Conservation (phyloP, 1,284 basidiomycete species). For the Microbotryum saponariae region DNA sequence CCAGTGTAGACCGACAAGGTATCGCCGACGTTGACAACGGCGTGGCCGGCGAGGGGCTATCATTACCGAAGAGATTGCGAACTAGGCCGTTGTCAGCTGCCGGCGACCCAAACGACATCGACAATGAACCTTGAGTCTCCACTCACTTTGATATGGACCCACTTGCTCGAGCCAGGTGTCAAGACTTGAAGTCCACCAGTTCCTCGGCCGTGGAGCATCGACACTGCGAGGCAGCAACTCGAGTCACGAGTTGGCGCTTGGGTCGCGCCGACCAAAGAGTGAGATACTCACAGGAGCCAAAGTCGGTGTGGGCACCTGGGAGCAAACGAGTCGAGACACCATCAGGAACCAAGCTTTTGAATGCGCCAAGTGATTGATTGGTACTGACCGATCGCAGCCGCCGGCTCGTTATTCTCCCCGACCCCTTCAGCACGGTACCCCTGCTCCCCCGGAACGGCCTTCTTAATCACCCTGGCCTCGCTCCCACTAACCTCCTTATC, state of each 20-base stretch:
- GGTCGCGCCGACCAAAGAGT: too few relatives aligned
- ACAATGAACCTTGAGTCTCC: too few relatives aligned
- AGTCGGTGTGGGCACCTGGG: conserved; percentile 44
- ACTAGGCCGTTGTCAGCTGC: too few relatives aligned
- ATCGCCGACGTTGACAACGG: conserved; percentile 36
- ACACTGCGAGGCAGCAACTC: conserved; percentile 7
- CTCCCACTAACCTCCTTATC: conserved; percentile 21
- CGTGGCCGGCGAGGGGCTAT: conserved; percentile 29
- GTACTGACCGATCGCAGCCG: conserved; percentile 25
- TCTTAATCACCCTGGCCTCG: conserved; percentile 22
- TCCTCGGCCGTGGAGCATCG: conserved; percentile 31
- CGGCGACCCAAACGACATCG: too few relatives aligned
- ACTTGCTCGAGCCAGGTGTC: conserved; percentile 30
- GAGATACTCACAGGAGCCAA: conserved; percentile 36
- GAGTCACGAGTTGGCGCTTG: not conserved
- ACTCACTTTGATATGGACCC: conserved; percentile 28
- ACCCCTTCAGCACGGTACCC: conserved; percentile 13
- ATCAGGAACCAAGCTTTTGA: not conserved
- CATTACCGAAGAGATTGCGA: too few relatives aligned
- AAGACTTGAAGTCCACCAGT: conserved; percentile 36
- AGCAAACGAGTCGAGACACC: not conserved
- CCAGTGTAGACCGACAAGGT: conserved; percentile 39
- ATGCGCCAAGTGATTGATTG: rapidly evolving
- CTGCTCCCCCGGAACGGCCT: conserved; percentile 14
- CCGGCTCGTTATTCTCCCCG: conserved; percentile 21